A percentile compares a stretch with the other conserved stretches of the same genome.
phyloP scores from a whole-genome alignment of 768 basidiomycete genomes.

The Trichaptum fuscoviolaceum region DNA sequence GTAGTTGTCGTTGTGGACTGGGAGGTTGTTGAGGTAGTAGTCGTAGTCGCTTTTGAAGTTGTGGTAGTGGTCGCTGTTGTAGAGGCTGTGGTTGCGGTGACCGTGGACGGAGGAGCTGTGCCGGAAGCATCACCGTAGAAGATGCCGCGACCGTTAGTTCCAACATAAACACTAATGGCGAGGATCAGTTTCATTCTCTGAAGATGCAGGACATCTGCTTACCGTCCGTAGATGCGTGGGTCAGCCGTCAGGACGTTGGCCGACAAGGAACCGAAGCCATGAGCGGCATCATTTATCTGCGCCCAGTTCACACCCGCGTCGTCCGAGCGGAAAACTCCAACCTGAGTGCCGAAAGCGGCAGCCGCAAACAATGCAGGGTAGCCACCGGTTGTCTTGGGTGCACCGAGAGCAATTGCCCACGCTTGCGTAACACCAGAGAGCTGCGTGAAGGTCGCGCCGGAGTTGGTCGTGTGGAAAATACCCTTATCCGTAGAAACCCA shows the following conservation, averaged over 20 bases:
- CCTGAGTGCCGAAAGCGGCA: slow-evolving; percentile 41
- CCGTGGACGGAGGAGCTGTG: slow-evolving; percentile 4
- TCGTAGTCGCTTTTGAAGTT: background rate
- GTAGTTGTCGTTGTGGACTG: background rate
- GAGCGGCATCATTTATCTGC: slow-evolving; percentile 50
- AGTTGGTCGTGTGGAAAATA: slow-evolving; percentile 53
- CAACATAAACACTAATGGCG: slow-evolving; percentile 47
- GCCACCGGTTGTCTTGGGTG: slow-evolving; percentile 38
- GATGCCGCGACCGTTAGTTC: slow-evolving; percentile 53
- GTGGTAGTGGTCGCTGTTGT: slow-evolving; percentile 1
- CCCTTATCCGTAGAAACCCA: slow-evolving; percentile 59
- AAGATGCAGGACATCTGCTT: slow-evolving; percentile 10
- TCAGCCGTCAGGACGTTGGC: slow-evolving; percentile 47
- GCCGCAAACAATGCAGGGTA: slow-evolving; percentile 54
- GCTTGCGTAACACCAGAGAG: slow-evolving; percentile 43
- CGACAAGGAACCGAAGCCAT: slow-evolving; percentile 50
- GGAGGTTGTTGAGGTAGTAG: background rate
- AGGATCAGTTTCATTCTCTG: background rate
- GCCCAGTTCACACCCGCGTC: slow-evolving; percentile 53
- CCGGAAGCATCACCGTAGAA: slow-evolving; percentile 40
- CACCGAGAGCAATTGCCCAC: slow-evolving; percentile 56
- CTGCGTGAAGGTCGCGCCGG: slow-evolving; percentile 43
- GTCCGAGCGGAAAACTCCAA: slow-evolving; percentile 54
- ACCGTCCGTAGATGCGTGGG: slow-evolving; percentile 51
- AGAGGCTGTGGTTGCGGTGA: background rate